These are phyloP conservation scores for Vitis amurensis DNA, from an alignment of 164 flowering plant genomes.

Conservation along the genomic window DNA sequence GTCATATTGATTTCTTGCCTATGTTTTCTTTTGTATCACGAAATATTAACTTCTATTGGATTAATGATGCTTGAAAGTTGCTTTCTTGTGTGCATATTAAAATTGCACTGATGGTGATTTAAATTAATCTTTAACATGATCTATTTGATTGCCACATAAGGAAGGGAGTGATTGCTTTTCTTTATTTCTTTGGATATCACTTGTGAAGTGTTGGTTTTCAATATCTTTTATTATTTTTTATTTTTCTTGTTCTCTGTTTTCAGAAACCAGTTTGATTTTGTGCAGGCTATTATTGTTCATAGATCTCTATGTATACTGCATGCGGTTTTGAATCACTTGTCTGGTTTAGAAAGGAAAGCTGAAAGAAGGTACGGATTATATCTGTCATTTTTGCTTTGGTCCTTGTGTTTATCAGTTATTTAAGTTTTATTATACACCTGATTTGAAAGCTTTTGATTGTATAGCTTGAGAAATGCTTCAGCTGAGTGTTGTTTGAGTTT, in stretches of 20 bases:
- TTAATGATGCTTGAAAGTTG: too few relatives aligned
- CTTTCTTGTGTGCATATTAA: too few relatives aligned
- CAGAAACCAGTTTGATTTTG: slow-evolving; percentile 2
- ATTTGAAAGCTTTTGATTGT: too few relatives aligned
- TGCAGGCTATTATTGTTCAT: slow-evolving; percentile 58
- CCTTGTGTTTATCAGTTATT: background rate
- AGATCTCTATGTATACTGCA: slow-evolving; percentile 61
- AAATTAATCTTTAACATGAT: background rate
- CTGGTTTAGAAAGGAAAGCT: slow-evolving; percentile 26
- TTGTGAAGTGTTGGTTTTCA: background rate
- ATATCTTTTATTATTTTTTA: background rate
- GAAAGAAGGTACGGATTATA: slow-evolving; percentile 44
- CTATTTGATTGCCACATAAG: background rate
- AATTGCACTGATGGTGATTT: background rate
- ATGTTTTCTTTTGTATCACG: too few relatives aligned
- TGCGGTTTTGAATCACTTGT: slow-evolving; percentile 40
- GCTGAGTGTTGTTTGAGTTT: too few relatives aligned
- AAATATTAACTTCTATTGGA: too few relatives aligned
- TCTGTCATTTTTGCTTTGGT: background rate
- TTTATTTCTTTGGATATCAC: background rate
- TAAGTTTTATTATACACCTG: too few relatives aligned
- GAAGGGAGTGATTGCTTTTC: background rate
- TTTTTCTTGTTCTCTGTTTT: background rate
- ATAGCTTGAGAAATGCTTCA: too few relatives aligned
- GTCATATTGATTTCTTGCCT: too few relatives aligned